Conservation (phyloP, 805 yeast genomes). For the Hanseniaspora lindneri region DNA sequence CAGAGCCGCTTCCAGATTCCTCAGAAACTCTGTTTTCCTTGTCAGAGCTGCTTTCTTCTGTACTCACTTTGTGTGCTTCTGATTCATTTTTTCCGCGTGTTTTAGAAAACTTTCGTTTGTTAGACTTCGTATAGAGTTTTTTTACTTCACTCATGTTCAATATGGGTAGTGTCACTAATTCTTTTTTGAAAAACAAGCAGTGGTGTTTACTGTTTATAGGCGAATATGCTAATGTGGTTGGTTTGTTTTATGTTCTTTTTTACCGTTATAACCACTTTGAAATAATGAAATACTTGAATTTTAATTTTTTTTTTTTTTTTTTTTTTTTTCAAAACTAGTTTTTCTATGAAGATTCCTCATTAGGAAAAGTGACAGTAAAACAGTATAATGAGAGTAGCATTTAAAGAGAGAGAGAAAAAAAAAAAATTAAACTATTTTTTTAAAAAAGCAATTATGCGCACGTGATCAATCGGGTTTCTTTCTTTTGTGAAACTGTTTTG, state of each 20-base stretch:
- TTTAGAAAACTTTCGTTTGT: background rate
- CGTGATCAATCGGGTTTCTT: background rate
- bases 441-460: background rate
- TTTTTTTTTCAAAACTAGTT: too few species aligned
- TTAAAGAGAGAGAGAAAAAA: background rate
- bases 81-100: background rate
- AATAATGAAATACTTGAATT: too few species aligned
- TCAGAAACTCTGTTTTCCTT: background rate
- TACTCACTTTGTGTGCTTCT: background rate
- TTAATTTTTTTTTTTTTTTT: too few species aligned
- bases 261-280: too few species aligned
- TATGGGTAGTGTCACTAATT: too few species aligned
- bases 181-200: too few species aligned
- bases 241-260: too few species aligned
- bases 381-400: too few species aligned
- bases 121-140: background rate
- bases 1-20: slow-evolving; percentile 18
- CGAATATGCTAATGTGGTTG: too few species aligned
- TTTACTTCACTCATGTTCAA: background rate
- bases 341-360: too few species aligned
- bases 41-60: slow-evolving; percentile 11
- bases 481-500: background rate
- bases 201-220: too few species aligned
- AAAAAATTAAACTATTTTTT: background rate
- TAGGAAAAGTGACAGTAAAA: too few species aligned